Evolutionary conservation across 306 rosid genomes (phyloP).

Genomic region (Dryas alaskensis): DNA sequence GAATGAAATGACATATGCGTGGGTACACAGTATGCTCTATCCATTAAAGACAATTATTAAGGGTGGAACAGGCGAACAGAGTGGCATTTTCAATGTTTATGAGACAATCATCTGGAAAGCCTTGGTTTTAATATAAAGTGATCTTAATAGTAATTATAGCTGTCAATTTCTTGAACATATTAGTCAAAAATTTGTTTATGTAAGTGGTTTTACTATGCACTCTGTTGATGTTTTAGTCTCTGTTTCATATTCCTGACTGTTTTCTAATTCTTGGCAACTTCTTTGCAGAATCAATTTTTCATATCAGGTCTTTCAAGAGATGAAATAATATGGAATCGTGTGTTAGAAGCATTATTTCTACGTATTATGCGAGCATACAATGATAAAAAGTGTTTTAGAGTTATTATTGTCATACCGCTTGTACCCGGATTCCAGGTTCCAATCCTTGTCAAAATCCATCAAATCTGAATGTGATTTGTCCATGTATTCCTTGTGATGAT

Average conservation of each 20-base stretch:
- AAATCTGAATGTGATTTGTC: background rate
- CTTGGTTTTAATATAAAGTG: background rate
- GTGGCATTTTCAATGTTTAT: background rate
- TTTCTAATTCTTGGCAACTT: constrained; percentile 32
- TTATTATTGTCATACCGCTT: constrained; percentile 88
- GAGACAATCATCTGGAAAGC: background rate
- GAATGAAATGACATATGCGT: background rate
- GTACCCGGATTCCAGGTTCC: constrained; percentile 96
- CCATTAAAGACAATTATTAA: background rate
- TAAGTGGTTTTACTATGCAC: no score
- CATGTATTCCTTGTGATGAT: constrained; percentile 25
- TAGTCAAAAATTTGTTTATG: background rate
- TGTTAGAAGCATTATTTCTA: constrained; percentile 72
- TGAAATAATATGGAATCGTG: constrained; percentile 82
- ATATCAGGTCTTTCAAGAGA: constrained; percentile 96
- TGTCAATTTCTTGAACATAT: background rate
- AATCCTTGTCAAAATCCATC: constrained; percentile 11
- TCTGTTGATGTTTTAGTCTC: background rate
- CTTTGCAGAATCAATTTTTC: constrained; percentile 92
- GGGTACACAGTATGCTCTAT: background rate
- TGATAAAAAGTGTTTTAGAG: constrained; percentile 81
- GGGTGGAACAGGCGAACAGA: background rate
- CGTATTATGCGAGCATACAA: constrained; percentile 81
- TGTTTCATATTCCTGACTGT: constrained; percentile 32
- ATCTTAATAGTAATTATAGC: background rate